Evolutionary conservation across 805 yeast genomes (phyloP).

Genomic region (Pichia pseudocactophila): DNA sequence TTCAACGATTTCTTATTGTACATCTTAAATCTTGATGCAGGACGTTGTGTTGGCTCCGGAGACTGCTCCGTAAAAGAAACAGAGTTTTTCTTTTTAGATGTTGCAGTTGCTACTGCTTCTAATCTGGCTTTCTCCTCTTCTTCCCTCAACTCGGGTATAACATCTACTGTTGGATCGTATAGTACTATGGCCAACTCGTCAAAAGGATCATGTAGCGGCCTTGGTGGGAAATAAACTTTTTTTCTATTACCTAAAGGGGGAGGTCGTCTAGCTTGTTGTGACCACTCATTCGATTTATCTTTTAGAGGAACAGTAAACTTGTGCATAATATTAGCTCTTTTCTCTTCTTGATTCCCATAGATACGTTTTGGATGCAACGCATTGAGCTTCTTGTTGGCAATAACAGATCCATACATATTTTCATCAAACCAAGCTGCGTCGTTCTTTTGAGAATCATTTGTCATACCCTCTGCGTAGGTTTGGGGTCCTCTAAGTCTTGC

Average conservation of each 20-base stretch:
- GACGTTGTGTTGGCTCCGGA: conserved; percentile 12
- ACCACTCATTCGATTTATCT: conserved; percentile 27
- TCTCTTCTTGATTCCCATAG: conserved; percentile 30
- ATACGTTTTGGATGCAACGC: conserved; percentile 53
- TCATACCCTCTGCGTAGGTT: conserved; percentile 32
- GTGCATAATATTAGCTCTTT: conserved; percentile 35
- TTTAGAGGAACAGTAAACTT: conserved; percentile 56
- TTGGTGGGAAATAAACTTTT: conserved; percentile 62
- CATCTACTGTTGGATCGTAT: conserved; percentile 91
- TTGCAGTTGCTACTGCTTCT: conserved; percentile 12
- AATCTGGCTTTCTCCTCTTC: conserved; percentile 24
- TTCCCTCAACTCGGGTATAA: conserved; percentile 25
- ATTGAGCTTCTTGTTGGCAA: conserved; percentile 35
- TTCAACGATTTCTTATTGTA: conserved; percentile 58
- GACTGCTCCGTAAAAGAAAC: conserved; percentile 4
- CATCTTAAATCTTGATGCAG: conserved; percentile 26
- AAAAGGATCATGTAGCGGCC: conserved; percentile 91
- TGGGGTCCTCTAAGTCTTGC: conserved; percentile 28
- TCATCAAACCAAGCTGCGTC: conserved; percentile 8
- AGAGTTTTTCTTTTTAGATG: conserved; percentile 3
- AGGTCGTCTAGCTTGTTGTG: conserved; percentile 45
- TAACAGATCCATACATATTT: conserved; percentile 18
- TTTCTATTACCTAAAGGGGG: conserved; percentile 81
- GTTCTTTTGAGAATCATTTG: conserved; percentile 22
- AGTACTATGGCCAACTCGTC: conserved; percentile 90